Evolutionary conservation across 2,329 filamentous ascomycete species (phyloP).

Genomic region (Tympanopsis confertula): DNA sequence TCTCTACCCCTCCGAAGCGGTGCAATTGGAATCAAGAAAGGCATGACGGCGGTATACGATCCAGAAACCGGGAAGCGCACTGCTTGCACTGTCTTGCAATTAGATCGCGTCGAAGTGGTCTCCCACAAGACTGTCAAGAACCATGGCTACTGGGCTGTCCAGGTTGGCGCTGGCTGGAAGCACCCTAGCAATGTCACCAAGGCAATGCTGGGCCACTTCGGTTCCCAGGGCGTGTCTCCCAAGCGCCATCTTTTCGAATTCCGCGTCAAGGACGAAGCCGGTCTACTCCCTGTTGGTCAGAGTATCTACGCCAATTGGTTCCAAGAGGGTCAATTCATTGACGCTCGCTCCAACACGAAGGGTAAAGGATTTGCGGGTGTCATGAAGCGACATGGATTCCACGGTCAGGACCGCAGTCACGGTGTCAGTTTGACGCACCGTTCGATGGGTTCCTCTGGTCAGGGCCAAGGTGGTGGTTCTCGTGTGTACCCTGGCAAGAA

Average conservation of each 20-base stretch:
- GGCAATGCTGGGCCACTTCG: slow-evolving; percentile 49
- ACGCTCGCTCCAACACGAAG: slow-evolving; percentile 42
- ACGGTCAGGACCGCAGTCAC: slow-evolving; percentile 52
- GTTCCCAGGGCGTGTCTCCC: slow-evolving; percentile 39
- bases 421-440: slow-evolving; percentile 54
- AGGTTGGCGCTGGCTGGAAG: slow-evolving; percentile 46
- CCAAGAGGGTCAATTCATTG: slow-evolving; percentile 46
- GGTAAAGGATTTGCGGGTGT: slow-evolving; percentile 57
- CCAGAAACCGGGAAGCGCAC: slow-evolving; percentile 43
- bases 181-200: slow-evolving; percentile 43
- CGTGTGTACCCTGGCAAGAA: slow-evolving; percentile 55
- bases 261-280: slow-evolving; percentile 41
- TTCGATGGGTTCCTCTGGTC: slow-evolving; percentile 53
- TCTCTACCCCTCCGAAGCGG: slow-evolving; percentile 49
- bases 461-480: slow-evolving; percentile 51
- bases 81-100: slow-evolving; percentile 52
- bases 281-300: slow-evolving; percentile 40
- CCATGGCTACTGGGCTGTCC: slow-evolving; percentile 54
- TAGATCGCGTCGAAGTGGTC: slow-evolving; percentile 51
- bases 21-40: slow-evolving; percentile 49
- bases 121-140: slow-evolving; percentile 44
- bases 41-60: slow-evolving; percentile 57
- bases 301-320: slow-evolving; percentile 47
- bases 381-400: slow-evolving; percentile 55
- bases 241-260: slow-evolving; percentile 51